These are phyloP conservation scores for Clitopilus passeckerianus DNA, from an alignment of 768 basidiomycete genomes.

Conservation along the genomic window DNA sequence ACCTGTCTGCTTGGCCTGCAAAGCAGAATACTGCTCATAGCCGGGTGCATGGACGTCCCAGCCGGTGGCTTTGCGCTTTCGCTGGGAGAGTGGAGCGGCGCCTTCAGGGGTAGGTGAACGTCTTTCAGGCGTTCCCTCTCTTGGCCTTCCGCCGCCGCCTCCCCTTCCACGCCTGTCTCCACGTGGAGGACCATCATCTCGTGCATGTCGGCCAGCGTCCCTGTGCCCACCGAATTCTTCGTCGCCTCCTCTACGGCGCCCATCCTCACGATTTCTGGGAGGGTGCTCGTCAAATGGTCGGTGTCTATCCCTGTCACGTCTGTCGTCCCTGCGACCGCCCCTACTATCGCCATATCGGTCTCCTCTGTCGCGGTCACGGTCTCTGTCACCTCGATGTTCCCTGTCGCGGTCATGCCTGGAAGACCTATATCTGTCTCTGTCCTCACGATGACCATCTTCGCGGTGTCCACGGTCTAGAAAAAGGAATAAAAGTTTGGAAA, in stretches of 20 bases:
- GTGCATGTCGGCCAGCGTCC: conserved; percentile 31
- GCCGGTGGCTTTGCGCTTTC: conserved; percentile 84
- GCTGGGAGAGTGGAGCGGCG: conserved; percentile 73
- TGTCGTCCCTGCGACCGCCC: conserved; percentile 41
- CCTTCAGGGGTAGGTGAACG: conserved; percentile 91
- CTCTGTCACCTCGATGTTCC: conserved; percentile 39
- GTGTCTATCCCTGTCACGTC: conserved; percentile 48
- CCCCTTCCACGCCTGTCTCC: conserved; percentile 33
- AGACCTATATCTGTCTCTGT: conserved; percentile 64
- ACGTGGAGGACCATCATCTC: conserved; percentile 29
- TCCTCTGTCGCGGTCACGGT: conserved; percentile 46
- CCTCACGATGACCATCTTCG: conserved; percentile 46
- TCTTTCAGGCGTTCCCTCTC: conserved; percentile 68
- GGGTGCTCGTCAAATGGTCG: conserved; percentile 41
- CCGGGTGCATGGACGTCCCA: conserved; percentile 98
- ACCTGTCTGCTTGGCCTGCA: conserved; percentile 99
- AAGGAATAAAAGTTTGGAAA: conserved; percentile 37
- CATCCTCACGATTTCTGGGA: conserved; percentile 38
- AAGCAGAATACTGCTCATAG: conserved; percentile 90
- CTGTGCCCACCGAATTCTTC: conserved; percentile 28
- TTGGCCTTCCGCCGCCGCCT: conserved; percentile 35
- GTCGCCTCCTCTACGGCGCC: conserved; percentile 43
- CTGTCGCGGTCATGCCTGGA: conserved; percentile 56
- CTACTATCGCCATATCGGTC: conserved; percentile 28
- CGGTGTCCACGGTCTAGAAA: conserved; percentile 40